Evolutionary conservation across 176 grass and related monocot genomes (phyloP), one percentile per base, ranked within the genome.

Genomic region (Zoysia pacifica): DNA sequence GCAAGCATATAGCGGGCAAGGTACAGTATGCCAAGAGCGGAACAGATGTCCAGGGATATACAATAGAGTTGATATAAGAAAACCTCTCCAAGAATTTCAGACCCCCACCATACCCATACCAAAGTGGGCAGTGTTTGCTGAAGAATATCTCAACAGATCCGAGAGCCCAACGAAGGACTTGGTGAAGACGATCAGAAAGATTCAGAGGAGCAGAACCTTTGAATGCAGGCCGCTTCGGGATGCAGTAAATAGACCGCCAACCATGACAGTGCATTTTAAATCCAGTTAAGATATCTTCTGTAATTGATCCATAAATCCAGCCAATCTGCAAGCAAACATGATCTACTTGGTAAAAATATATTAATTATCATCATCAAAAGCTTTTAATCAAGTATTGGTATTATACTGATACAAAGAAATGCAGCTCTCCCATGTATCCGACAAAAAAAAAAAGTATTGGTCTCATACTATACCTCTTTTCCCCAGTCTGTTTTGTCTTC

Each of bases 221-320:
- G 80, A 92, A 92, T 40, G 90, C 90, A 74, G 90, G 80, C 61
- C 83, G 69, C 46, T 85, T 66, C 16, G 86, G 86, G 20, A 92
- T 77, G 77, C 86, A 92, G 79, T 92, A 92, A 79, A 92, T 92
- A 43, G 90, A 92, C 72, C 90, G 87, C 90, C 90, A 92, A n/a
- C 90, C 90, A 81, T 92, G 90, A 56, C 90, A 92, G 53, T 92
- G 90, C 90, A 92, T 92, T 69, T 92, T 92, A 69, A 92, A 92
- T 60, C 90, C 90, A 81, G 90, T 92, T 67, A 92, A 76, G 58
- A 92, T 92, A 86, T 92, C 90, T 77, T 92, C 90, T 20, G 90
- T 92, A 52, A 92, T 88, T 52, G 90, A 92, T 62, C 90, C 90
- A 81, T 92, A 92, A 55, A 92, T 92, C 90, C 90, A 92, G 19